Evolutionary conservation across 2,329 filamentous ascomycete genomes (phyloP), one percentile per base, ranked within the genome.

Genomic region (Epichloe festucae): DNA sequence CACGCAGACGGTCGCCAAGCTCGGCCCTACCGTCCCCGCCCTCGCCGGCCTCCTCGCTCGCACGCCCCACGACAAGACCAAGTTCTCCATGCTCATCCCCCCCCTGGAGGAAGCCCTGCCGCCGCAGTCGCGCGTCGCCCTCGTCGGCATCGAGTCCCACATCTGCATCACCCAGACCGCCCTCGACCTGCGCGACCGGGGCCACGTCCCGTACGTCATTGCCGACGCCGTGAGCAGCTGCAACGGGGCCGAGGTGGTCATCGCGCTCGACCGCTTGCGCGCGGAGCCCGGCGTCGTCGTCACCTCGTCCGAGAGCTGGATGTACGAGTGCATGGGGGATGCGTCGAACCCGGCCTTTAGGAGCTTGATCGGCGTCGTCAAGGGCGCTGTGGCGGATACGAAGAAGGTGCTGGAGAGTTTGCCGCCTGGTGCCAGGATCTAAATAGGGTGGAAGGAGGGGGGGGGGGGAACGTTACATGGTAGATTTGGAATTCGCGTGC

Each of bases 131-230:
- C 77, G 84, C 60, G 77, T 89, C 50, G 84, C 87, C 51, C 81
- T 97, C 56, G 84, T 95, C 15, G 91, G 91, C 39, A 95, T 97
- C 64, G 91, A 97, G 70, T 80, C 81, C 41, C 91, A 97, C 70
- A 93, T 97, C 65, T 97, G 91, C 73, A 82, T 97, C 34, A 90
- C 88, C 54, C 91, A 97, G 75, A 96, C 91, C 42, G 81, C 87
- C 15, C 75, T 96, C 42, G 91, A 96, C 70, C 71, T 95, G 47
- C 71, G 93, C 43, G 72, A 74, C 21, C 75, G 76, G 1, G 89
- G 89, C 1, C 87, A 95, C 67, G 73, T 74, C 50, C 91, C 96
- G 6, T 95, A 94, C 66, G 73, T 97, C 40, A 74, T 96, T 35
- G 88, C 89, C 49, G 91, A 97, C 67, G 91, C 82, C 35, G 90